Evolutionary conservation across 73 alveolate species (phyloP), one percentile per base, ranked within the genome.

Genomic region (Paramecium sexaurelia): DNA sequence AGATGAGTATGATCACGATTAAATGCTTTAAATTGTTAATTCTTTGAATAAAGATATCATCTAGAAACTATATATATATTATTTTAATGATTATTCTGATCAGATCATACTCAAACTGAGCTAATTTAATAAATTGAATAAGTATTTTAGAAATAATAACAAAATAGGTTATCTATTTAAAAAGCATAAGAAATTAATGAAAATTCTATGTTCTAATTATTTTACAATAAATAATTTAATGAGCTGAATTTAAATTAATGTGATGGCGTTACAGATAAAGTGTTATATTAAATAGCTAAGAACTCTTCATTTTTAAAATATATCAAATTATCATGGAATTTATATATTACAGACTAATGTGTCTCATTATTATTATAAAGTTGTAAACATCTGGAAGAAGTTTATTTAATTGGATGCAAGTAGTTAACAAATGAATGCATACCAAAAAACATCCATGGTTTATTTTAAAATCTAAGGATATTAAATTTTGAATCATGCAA

Each of bases 351-450:
- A 8, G 26, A 61, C 26, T 3, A 61, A 6, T 29, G 8, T 10
- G 24, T 61, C 27, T 26, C 24, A 29, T 0, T 61, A 29, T 11
- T 61, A 32, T 61, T 61, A 9, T 15, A 61, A 6, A 29, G 19
- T 26, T 26, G 8, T 61, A 24, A 6, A 1, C 9, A 22, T 10
- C 39, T 61, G 11, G 39, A 61, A 24, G 83, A 61, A 61, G 47
- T 61, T 6, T 61, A 61, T 19, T 61, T 61, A 61, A 61, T 61
- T 27, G 83, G 83, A 61, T 61, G 83, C 26, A 61, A 61, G 26
- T 61, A 61, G 26, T 61, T 61, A 32, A 61, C 83, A 13, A 2
- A 1, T 61, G 43, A 61, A 8, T 61, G 83, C 9, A 61, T 22
- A 29, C 83, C 83, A 10, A 15, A 51, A 51, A 17, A 51, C 6